A percentile compares a stretch with the other conserved stretches of the same genome.
Conservation (phyloP, 1,284 basidiomycete species). For the Stygiomarasmius scandens region DNA sequence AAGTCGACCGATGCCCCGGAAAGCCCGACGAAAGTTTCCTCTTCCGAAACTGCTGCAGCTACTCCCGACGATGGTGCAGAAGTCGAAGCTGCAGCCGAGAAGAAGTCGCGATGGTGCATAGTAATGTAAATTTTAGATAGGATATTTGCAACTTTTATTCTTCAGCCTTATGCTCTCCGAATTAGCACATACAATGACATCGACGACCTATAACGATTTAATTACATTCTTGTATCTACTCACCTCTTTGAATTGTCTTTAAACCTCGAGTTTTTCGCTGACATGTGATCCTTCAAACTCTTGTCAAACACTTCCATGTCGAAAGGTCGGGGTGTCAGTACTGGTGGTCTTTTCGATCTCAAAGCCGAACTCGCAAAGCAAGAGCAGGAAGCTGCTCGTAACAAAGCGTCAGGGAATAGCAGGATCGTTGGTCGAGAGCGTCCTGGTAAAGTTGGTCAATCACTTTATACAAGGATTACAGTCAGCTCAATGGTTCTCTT, state of each 20-base stretch:
- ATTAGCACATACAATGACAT: neutral
- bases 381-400: conserved; percentile 62
- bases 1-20: conserved; percentile 22
- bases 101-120: conserved; percentile 18
- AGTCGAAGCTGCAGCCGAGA: conserved; percentile 9
- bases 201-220: neutral
- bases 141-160: neutral
- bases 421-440: conserved; percentile 58
- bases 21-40: neutral
- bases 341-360: conserved; percentile 75
- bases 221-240: neutral
- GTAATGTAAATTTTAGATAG: conserved; percentile 12
- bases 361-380: conserved; percentile 73
- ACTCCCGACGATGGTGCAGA: neutral
- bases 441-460: conserved; percentile 59
- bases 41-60: neutral
- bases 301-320: neutral
- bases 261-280: neutral
- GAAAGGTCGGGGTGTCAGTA: conserved; percentile 68
- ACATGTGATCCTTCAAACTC: too few relatives aligned
- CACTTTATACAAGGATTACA: neutral
- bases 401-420: conserved; percentile 58
- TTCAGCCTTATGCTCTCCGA: neutral
- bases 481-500: neutral
- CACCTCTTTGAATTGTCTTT: neutral